These are phyloP conservation scores for Rosa persica DNA, from an alignment of 306 rosid genomes.

Conservation along the genomic window DNA sequence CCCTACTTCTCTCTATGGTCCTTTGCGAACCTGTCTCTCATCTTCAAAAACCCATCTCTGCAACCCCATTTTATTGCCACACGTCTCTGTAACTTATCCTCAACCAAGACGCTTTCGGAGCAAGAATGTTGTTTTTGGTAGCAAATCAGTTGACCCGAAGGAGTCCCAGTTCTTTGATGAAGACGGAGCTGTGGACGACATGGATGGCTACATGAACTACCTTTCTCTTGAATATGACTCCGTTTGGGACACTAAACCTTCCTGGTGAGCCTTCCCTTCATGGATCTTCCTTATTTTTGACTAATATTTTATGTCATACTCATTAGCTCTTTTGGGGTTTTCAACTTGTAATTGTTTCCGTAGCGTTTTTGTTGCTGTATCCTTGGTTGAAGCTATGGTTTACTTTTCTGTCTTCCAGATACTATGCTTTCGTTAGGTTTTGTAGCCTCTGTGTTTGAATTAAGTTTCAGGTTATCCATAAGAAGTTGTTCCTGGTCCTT, in stretches of 20 bases:
- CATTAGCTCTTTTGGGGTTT: background rate
- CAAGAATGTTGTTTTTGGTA: slow-evolving; percentile 30
- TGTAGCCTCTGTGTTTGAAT: background rate
- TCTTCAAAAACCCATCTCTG: slow-evolving; percentile 28
- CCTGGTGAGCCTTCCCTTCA: slow-evolving; percentile 49
- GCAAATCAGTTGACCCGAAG: slow-evolving; percentile 37
- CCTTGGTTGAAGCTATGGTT: background rate
- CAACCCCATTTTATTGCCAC: slow-evolving; percentile 18
- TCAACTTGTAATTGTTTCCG: background rate
- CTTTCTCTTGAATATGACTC: slow-evolving; percentile 91
- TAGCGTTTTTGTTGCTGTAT: background rate
- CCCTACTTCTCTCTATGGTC: slow-evolving; percentile 26
- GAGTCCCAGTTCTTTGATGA: slow-evolving; percentile 64
- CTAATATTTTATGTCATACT: background rate
- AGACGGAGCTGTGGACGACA: slow-evolving; percentile 60
- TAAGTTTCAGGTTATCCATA: background rate
- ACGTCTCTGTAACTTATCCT: slow-evolving; percentile 22
- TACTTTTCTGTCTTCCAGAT: background rate
- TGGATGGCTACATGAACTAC: slow-evolving; percentile 83
- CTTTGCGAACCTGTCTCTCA: slow-evolving; percentile 21
- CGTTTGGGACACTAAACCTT: slow-evolving; percentile 97
- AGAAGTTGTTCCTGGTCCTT: background rate
- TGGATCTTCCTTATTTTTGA: background rate
- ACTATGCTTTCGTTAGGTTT: background rate
- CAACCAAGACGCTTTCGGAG: slow-evolving; percentile 16